These are phyloP conservation scores for Coniferiporia sulphurascens DNA, from an alignment of 1,284 basidiomycete genomes.

Conservation along the genomic window DNA sequence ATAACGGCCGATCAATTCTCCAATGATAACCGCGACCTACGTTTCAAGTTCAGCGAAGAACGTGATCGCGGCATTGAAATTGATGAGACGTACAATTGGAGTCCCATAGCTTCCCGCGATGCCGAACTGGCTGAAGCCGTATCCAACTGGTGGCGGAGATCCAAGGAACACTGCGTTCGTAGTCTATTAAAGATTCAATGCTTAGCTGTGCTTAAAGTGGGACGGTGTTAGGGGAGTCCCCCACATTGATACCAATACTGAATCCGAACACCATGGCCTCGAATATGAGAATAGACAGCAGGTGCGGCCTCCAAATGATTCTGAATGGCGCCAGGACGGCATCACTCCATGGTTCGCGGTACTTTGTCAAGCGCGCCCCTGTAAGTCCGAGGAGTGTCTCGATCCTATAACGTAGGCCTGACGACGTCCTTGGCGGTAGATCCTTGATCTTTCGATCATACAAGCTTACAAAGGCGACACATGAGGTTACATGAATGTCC, in stretches of 20 bases:
- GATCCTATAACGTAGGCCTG: conserved; percentile 49
- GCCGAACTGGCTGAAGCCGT: conserved; percentile 47
- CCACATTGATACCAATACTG: conserved; percentile 66
- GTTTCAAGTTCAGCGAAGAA: neutral
- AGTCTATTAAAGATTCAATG: conserved; percentile 33
- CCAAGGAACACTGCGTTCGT: conserved; percentile 70
- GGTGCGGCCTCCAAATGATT: conserved; percentile 61
- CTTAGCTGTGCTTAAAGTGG: too few relatives aligned
- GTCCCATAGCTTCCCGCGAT: conserved; percentile 59
- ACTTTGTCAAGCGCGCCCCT: conserved; percentile 55
- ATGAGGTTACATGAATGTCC: neutral
- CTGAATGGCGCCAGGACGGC: conserved; percentile 43
- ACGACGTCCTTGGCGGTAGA: conserved; percentile 39
- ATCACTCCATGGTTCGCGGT: conserved; percentile 51
- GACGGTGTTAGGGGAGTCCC: conserved; percentile 16
- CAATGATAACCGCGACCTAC: conserved; percentile 60
- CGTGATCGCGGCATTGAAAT: neutral
- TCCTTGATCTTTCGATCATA: conserved; percentile 61
- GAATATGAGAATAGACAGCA: conserved; percentile 51
- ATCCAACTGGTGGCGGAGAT: conserved; percentile 52
- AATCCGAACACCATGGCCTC: conserved; percentile 67
- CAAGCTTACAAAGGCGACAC: conserved; percentile 37
- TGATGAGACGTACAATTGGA: conserved; percentile 45
- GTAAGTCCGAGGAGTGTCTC: conserved; percentile 65
- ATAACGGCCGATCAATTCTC: conserved; percentile 63